phyloP scores from a whole-genome alignment of 306 rosid genomes.

The Vachellia pachyceras region DNA sequence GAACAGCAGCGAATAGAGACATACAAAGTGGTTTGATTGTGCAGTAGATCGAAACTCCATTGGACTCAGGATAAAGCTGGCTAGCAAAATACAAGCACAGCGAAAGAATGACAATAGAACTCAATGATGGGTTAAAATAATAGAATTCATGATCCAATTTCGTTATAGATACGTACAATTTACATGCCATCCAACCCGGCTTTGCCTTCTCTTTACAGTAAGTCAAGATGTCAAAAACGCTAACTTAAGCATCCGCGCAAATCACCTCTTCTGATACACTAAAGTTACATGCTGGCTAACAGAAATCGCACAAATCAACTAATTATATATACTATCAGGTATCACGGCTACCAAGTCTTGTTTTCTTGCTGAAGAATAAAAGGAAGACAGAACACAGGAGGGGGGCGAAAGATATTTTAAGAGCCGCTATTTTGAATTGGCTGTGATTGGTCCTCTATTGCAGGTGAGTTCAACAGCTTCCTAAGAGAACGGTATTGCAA shows the following conservation, averaged over 20 bases:
- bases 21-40: background rate
- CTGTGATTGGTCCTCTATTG: constrained; percentile 50
- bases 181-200: constrained; percentile 45
- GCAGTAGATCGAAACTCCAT: background rate
- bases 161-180: constrained; percentile 39
- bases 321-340: constrained; percentile 30
- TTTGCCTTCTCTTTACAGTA: constrained; percentile 46
- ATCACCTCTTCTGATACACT: constrained; percentile 36
- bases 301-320: constrained; percentile 44
- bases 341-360: constrained; percentile 34
- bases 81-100: background rate
- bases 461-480: constrained; percentile 61
- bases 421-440: constrained; percentile 70
- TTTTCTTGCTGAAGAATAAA: constrained; percentile 33
- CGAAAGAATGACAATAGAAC: constrained; percentile 16
- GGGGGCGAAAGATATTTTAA: constrained; percentile 27
- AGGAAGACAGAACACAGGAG: constrained; percentile 23
- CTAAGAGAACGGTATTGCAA: constrained; percentile 95
- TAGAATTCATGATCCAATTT: constrained; percentile 25
- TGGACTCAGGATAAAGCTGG: background rate
- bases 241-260: constrained; percentile 38
- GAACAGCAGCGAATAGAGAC: background rate
- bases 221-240: constrained; percentile 37
- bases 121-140: constrained; percentile 5
- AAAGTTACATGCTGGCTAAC: constrained; percentile 39